Evolutionary conservation across 495 filamentous ascomycete genomes (phyloP).

Genomic region (Choiromyces venosus): DNA sequence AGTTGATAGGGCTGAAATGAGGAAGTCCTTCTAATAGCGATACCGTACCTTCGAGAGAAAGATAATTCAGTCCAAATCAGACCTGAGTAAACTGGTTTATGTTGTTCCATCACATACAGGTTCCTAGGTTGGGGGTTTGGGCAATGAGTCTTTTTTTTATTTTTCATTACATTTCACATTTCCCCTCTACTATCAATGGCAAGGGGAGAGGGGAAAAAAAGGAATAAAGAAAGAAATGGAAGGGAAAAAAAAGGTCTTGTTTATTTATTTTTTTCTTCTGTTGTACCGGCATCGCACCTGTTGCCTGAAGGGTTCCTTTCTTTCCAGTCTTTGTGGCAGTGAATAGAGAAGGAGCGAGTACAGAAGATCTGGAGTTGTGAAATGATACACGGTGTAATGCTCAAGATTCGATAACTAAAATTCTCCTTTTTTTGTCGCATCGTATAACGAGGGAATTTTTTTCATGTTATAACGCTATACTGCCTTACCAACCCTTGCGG

Average conservation of each 20-base stretch:
- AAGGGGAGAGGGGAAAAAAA: background rate
- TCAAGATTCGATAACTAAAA: background rate
- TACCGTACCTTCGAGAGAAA: background rate
- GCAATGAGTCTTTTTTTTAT: background rate
- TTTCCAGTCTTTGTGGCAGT: background rate
- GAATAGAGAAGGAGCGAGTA: slow-evolving; percentile 1
- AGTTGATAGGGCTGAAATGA: background rate
- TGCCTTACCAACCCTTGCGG: background rate
- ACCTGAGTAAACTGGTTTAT: background rate
- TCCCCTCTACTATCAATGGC: background rate
- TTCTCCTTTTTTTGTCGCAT: background rate
- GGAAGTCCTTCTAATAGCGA: background rate
- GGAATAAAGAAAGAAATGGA: background rate
- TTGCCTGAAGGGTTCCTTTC: background rate
- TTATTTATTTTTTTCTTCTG: background rate
- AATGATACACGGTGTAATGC: background rate
- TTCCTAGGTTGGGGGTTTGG: background rate
- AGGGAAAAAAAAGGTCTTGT: background rate
- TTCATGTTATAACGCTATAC: background rate
- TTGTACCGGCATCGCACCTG: background rate
- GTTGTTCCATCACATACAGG: background rate
- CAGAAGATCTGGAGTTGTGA: background rate
- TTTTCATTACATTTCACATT: background rate
- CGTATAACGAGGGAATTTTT: background rate
- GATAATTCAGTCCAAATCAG: background rate